These are phyloP conservation scores for Panellus pusillus DNA, from an alignment of 768 basidiomycete species.

Conservation along the genomic window DNA sequence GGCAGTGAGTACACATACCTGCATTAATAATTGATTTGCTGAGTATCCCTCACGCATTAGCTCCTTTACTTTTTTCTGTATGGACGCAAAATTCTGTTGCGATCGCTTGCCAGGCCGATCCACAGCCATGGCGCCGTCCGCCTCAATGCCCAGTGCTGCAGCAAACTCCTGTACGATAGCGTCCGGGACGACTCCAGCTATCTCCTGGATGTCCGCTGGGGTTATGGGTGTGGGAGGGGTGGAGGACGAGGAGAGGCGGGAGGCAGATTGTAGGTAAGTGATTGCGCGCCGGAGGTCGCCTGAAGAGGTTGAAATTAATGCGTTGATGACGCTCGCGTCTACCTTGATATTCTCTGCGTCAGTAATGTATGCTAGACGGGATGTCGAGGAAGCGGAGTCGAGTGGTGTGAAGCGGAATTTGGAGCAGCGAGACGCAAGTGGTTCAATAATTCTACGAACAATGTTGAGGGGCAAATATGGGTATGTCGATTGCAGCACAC, in stretches of 20 bases:
- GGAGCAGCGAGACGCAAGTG: constrained; percentile 96
- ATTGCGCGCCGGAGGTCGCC: constrained; percentile 97
- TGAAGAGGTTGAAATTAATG: constrained; percentile 77
- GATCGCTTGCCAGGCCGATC: constrained; percentile 40
- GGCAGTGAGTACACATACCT: constrained; percentile 52
- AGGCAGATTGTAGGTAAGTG: constrained; percentile 95
- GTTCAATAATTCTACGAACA: constrained; percentile 86
- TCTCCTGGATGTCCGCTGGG: constrained; percentile 85
- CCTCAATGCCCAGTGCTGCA: constrained; percentile 68
- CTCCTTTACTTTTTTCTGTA: constrained; percentile 71
- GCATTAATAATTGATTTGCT: constrained; percentile 82
- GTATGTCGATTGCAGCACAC: constrained; percentile 40
- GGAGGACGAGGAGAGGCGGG: constrained; percentile 78
- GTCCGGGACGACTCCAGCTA: constrained; percentile 92
- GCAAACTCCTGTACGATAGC: constrained; percentile 69
- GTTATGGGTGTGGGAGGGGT: constrained; percentile 74
- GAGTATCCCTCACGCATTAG: constrained; percentile 90
- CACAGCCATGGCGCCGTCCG: constrained; percentile 51
- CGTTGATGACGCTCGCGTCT: constrained; percentile 56
- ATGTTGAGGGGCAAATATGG: background rate
- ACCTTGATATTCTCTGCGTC: constrained; percentile 67
- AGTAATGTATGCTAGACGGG: constrained; percentile 81
- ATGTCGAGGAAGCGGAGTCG: constrained; percentile 71
- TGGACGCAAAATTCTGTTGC: constrained; percentile 51
- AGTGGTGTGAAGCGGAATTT: constrained; percentile 98